Percentiles rank a stretch among this genome's conserved stretches.
Evolutionary conservation across 768 basidiomycete genomes (phyloP).

Genomic region (Hericium coralloides): DNA sequence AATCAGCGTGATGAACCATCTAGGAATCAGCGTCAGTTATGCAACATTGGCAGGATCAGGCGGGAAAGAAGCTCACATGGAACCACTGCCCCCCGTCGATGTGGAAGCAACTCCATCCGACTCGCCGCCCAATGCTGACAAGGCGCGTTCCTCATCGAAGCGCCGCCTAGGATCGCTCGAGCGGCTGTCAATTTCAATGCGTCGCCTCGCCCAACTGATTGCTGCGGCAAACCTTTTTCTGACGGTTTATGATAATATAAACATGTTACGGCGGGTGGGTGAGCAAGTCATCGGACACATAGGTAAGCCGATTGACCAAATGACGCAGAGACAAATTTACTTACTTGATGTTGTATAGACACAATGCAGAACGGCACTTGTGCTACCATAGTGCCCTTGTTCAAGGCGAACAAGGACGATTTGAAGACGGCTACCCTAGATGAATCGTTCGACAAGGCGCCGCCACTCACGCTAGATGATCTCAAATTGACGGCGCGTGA

Average conservation of each 20-base stretch:
- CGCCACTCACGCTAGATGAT: slow-evolving; percentile 17
- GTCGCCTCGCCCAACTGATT: slow-evolving; percentile 10
- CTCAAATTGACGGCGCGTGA: slow-evolving; percentile 17
- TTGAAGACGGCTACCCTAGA: slow-evolving; percentile 18
- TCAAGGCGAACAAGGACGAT: slow-evolving; percentile 17
- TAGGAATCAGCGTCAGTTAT: slow-evolving; percentile 17
- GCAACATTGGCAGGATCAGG: slow-evolving; percentile 3
- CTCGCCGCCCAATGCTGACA: too few species aligned
- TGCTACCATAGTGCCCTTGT: slow-evolving; percentile 24
- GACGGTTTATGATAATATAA: slow-evolving; percentile 31
- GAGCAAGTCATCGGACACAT: slow-evolving; percentile 27
- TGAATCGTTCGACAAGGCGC: slow-evolving; percentile 16
- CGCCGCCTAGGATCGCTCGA: slow-evolving; percentile 4
- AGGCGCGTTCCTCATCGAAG: not conserved
- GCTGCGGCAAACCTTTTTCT: slow-evolving; percentile 16
- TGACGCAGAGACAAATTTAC: not conserved
- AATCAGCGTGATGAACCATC: slow-evolving; percentile 3
- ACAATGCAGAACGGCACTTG: slow-evolving; percentile 30
- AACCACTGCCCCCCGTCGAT: too few species aligned
- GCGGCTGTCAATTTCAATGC: slow-evolving; percentile 17
- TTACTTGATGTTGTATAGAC: slow-evolving; percentile 9
- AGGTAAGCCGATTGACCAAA: slow-evolving; percentile 6
- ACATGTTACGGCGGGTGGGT: slow-evolving; percentile 19
- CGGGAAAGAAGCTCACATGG: not conserved
- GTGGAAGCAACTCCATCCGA: too few species aligned